A percentile compares a stretch with the other conserved stretches of the same genome.
These are phyloP conservation scores for Candida koratica DNA, from an alignment of 805 yeast genomes.

Conservation along the genomic window DNA sequence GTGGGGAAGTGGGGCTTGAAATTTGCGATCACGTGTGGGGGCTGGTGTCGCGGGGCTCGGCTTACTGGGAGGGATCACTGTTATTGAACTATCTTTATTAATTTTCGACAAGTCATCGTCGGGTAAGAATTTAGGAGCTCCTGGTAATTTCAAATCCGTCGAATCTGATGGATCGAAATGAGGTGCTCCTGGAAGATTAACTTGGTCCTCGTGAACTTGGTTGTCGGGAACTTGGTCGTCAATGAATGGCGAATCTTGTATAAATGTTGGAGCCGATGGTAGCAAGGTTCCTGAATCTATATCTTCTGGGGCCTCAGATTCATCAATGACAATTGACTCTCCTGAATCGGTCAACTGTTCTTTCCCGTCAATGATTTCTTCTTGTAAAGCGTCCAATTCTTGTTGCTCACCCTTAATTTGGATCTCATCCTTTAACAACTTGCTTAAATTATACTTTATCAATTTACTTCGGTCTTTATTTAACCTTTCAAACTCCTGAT, in stretches of 20 bases:
- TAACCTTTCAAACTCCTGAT: conserved; percentile 21
- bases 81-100: conserved; percentile 36
- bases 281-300: not conserved
- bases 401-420: conserved; percentile 17
- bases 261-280: conserved; percentile 13
- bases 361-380: too few relatives aligned
- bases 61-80: conserved; percentile 27
- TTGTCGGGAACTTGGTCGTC: not conserved
- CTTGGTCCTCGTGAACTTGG: too few relatives aligned
- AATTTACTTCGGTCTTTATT: conserved; percentile 32
- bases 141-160: conserved; percentile 32
- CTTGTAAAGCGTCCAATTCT: conserved; percentile 18
- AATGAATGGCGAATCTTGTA: not conserved
- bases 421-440: conserved; percentile 36
- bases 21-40: too few relatives aligned
- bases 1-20: too few relatives aligned
- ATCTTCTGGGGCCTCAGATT: conserved; percentile 1
- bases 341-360: not conserved
- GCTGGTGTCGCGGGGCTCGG: conserved; percentile 1
- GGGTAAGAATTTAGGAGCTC: conserved; percentile 41
- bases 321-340: not conserved
- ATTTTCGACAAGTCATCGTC: conserved; percentile 36
- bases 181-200: conserved; percentile 37
- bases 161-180: conserved; percentile 29
- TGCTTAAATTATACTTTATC: conserved; percentile 36